Evolutionary conservation across 192 early-diverging fungal species (phyloP).

Genomic region (Coemansia aciculifera): DNA sequence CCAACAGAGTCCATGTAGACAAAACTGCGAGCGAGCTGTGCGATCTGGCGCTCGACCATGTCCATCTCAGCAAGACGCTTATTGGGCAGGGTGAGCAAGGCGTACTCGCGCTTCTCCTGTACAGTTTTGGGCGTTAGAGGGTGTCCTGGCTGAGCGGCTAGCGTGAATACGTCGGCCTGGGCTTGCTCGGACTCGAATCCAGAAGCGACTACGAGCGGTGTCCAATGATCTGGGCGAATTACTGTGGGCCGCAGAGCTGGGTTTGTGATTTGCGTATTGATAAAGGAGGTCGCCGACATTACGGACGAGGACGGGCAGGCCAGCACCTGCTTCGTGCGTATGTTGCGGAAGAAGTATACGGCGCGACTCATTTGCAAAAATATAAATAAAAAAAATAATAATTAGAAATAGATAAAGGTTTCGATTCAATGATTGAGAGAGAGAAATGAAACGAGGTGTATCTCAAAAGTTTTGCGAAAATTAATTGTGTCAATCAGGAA

Average conservation of each 20-base stretch:
- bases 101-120: slow-evolving; percentile 14
- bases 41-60: slow-evolving; percentile 43
- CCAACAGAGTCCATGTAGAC: slow-evolving; percentile 36
- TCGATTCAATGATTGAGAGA: not conserved
- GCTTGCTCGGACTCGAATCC: slow-evolving; percentile 31
- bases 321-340: slow-evolving; percentile 54
- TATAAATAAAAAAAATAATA: slow-evolving; percentile 4
- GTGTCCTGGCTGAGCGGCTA: slow-evolving; percentile 32
- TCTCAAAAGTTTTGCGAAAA: not conserved
- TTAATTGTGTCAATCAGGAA: not conserved
- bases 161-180: slow-evolving; percentile 23
- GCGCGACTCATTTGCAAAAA: slow-evolving; percentile 33
- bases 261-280: slow-evolving; percentile 40
- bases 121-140: slow-evolving; percentile 24
- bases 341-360: slow-evolving; percentile 53
- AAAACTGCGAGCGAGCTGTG: slow-evolving; percentile 43
- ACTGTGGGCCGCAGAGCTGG: slow-evolving; percentile 27
- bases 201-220: slow-evolving; percentile 42
- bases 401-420: not conserved
- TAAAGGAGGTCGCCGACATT: slow-evolving; percentile 14
- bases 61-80: slow-evolving; percentile 42
- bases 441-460: not conserved
- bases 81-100: slow-evolving; percentile 18
- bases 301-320: slow-evolving; percentile 36
- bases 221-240: slow-evolving; percentile 55